Conservation (phyloP, 129 eudicot genomes). For the Glebionis coronaria region DNA sequence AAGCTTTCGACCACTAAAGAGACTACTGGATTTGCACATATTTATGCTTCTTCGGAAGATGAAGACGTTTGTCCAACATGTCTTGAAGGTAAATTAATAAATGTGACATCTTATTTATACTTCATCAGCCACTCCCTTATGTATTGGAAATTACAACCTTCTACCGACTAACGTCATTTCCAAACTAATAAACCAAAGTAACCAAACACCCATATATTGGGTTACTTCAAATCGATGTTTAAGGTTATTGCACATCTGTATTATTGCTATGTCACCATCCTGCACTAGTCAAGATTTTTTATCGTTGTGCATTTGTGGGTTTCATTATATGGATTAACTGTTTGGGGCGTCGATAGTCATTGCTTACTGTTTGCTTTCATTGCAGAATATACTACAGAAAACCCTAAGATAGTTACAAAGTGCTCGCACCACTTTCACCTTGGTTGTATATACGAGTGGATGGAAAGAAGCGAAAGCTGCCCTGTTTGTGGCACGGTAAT, state of each 20-base stretch:
- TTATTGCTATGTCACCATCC: neutral
- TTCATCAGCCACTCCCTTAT: neutral
- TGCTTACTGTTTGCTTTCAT: conserved; percentile 1
- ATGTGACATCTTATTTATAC: neutral
- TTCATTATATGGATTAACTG: neutral
- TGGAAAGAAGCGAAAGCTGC: conserved; percentile 89
- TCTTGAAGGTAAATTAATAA: conserved; percentile 70
- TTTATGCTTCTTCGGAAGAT: conserved; percentile 63
- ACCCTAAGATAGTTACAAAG: conserved; percentile 67
- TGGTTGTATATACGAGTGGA: conserved; percentile 92
- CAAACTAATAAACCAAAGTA: no score
- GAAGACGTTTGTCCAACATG: conserved; percentile 99
- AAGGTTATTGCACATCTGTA: neutral
- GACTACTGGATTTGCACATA: conserved; percentile 60
- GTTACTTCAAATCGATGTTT: neutral
- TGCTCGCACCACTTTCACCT: conserved; percentile 87
- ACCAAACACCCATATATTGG: no score
- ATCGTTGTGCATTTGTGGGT: neutral
- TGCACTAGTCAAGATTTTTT: neutral
- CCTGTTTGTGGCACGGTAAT: conserved; percentile 92
- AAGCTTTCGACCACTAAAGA: conserved; percentile 59
- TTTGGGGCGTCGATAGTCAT: conserved; percentile 12
- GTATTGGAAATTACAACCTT: neutral
- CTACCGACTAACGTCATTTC: no score
- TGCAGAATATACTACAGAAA: conserved; percentile 67